Evolutionary conservation across 176 grass and related monocot genomes (phyloP).

Genomic region (Oryza longistaminata): DNA sequence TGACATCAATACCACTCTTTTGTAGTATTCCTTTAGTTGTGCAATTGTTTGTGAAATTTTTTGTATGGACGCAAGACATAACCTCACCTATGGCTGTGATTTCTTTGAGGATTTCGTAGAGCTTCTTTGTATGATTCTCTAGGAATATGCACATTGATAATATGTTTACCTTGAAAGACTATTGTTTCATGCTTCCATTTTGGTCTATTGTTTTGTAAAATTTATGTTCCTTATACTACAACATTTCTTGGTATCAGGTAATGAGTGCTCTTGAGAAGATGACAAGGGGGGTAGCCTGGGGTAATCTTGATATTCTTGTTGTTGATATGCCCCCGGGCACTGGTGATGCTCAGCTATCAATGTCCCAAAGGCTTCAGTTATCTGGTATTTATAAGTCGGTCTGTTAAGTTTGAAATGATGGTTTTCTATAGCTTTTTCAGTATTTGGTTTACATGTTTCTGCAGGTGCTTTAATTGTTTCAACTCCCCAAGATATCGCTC

Average conservation of each 20-base stretch:
- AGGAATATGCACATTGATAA: not conserved
- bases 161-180: not conserved
- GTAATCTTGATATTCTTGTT: slow-evolving; percentile 90
- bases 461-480: slow-evolving; percentile 95
- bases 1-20: not conserved
- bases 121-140: not conserved
- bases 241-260: slow-evolving; percentile 51
- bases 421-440: not conserved
- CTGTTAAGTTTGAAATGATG: slow-evolving; percentile 16
- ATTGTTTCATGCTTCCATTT: not conserved
- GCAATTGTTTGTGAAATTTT: not conserved
- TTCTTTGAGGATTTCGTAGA: not conserved
- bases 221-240: slow-evolving; percentile 22
- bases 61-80: not conserved
- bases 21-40: not conserved
- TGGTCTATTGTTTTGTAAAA: not conserved
- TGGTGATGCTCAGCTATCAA: slow-evolving; percentile 91
- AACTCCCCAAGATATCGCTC: slow-evolving; percentile 95
- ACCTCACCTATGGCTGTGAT: not conserved
- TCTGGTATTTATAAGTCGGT: slow-evolving; percentile 61
- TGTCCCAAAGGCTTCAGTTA: slow-evolving; percentile 94
- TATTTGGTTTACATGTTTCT: slow-evolving; percentile 33
- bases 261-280: slow-evolving; percentile 99
- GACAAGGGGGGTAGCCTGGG: slow-evolving; percentile 94
- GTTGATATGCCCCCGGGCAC: slow-evolving; percentile 98